These are phyloP conservation scores for Pelargonium myrrhifolium DNA, from an alignment of 441 rosid genomes.

Conservation along the genomic window DNA sequence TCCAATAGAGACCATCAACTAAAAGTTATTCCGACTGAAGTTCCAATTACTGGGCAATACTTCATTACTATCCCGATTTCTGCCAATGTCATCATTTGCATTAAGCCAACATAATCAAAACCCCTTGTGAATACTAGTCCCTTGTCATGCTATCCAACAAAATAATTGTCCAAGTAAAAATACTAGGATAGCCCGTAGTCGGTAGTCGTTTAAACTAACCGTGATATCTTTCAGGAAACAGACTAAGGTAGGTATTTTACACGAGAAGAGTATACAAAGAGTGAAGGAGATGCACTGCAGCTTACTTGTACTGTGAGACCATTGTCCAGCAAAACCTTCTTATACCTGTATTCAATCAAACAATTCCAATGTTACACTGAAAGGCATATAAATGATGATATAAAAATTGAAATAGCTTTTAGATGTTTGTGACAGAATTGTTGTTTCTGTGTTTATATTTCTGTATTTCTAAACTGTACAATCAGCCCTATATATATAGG, in stretches of 20 bases:
- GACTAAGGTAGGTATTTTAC: background rate
- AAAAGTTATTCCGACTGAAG: background rate
- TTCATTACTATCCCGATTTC: background rate
- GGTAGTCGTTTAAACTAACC: background rate
- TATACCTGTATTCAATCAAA: constrained; percentile 51
- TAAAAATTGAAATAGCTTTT: background rate
- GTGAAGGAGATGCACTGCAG: background rate
- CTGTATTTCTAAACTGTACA: no score
- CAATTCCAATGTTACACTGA: background rate
- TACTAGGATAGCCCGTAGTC: background rate
- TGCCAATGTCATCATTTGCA: background rate
- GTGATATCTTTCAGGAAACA: background rate
- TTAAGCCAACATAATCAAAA: background rate
- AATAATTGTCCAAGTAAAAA: background rate
- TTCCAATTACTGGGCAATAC: background rate
- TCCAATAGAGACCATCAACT: background rate
- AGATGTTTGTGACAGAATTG: background rate
- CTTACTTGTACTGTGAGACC: constrained; percentile 70
- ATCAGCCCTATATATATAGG: no score
- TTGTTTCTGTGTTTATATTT: no score
- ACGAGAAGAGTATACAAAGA: background rate
- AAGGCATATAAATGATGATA: constrained; percentile 1
- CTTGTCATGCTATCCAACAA: background rate
- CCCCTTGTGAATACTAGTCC: background rate
- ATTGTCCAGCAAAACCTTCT: constrained; percentile 76